These are phyloP conservation scores for Gliomastix tumulicola DNA, from an alignment of 2,329 filamentous ascomycete genomes.

Conservation along the genomic window DNA sequence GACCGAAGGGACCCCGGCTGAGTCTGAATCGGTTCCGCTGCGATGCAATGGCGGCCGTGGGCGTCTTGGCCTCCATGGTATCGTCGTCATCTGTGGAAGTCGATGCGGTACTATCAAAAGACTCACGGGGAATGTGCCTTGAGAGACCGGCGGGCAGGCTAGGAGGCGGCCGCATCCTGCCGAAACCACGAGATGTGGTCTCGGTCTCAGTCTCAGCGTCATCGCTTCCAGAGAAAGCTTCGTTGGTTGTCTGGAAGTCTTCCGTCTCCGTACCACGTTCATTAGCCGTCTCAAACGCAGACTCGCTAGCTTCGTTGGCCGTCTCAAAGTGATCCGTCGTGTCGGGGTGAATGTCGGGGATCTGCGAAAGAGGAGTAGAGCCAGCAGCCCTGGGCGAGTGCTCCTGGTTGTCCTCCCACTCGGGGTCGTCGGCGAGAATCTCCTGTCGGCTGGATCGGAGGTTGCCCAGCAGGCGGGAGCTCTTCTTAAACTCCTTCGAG, in stretches of 20 bases:
- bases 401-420: slow-evolving; percentile 75
- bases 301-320: slow-evolving; percentile 67
- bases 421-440: slow-evolving; percentile 66
- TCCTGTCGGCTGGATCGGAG: slow-evolving; percentile 70
- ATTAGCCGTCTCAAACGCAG: slow-evolving; percentile 61
- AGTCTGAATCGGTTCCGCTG: slow-evolving; percentile 68
- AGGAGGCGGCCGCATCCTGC: slow-evolving; percentile 32
- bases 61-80: slow-evolving; percentile 51
- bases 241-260: slow-evolving; percentile 89
- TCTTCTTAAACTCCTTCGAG: slow-evolving; percentile 71
- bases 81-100: slow-evolving; percentile 73
- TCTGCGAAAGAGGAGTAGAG: slow-evolving; percentile 1
- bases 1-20: slow-evolving; percentile 52
- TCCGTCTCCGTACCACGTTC: slow-evolving; percentile 82
- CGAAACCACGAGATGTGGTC: slow-evolving; percentile 38
- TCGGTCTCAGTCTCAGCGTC: slow-evolving; percentile 91
- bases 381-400: slow-evolving; percentile 13
- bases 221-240: slow-evolving; percentile 68
- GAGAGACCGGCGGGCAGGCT: slow-evolving; percentile 26
- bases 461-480: slow-evolving; percentile 68
- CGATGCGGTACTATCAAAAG: slow-evolving; percentile 82
- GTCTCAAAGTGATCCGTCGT: slow-evolving; percentile 70
- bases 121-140: slow-evolving; percentile 49
- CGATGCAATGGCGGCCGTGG: slow-evolving; percentile 48
- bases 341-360: slow-evolving; percentile 27